Evolutionary conservation across 139 green algal species (phyloP).

Genomic region (Micractinium conductrix): DNA sequence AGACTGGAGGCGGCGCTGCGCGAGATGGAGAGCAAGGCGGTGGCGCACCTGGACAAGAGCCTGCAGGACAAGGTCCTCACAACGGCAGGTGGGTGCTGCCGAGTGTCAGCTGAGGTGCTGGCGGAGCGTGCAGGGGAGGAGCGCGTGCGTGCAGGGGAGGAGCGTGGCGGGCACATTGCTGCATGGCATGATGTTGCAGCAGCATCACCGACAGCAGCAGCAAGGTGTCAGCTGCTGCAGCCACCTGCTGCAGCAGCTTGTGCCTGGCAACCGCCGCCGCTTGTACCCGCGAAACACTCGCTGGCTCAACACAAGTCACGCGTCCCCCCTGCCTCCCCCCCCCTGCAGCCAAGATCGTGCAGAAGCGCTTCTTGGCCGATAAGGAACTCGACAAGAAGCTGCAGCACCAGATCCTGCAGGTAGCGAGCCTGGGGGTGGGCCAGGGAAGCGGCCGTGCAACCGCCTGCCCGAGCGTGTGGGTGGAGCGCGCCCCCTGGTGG

Average conservation of each 20-base stretch:
- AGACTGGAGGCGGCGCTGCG: constrained; percentile 22
- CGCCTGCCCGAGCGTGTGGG: too few species aligned
- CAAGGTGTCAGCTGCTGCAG: too few species aligned
- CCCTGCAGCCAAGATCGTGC: constrained; percentile 28
- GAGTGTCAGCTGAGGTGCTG: not conserved
- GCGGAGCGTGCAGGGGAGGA: not conserved
- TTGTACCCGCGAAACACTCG: too few species aligned
- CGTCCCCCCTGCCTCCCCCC: not conserved
- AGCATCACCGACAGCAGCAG: not conserved
- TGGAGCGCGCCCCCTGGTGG: too few species aligned
- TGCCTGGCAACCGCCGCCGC: too few species aligned
- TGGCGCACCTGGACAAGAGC: constrained; percentile 22
- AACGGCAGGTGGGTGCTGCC: not conserved
- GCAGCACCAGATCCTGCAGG: constrained; percentile 29
- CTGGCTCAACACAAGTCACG: not conserved
- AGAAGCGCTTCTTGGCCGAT: constrained; percentile 25
- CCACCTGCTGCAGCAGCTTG: too few species aligned
- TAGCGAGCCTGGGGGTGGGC: too few species aligned
- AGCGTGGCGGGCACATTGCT: not conserved
- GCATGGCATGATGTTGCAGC: not conserved
- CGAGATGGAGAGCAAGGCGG: constrained; percentile 31
- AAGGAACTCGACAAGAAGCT: constrained; percentile 25
- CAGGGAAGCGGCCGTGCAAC: too few species aligned
- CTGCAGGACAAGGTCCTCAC: constrained; percentile 38
- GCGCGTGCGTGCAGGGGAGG: not conserved